These are phyloP conservation scores for Trichoderma breve DNA, from an alignment of 2,329 filamentous ascomycete species.

Conservation along the genomic window DNA sequence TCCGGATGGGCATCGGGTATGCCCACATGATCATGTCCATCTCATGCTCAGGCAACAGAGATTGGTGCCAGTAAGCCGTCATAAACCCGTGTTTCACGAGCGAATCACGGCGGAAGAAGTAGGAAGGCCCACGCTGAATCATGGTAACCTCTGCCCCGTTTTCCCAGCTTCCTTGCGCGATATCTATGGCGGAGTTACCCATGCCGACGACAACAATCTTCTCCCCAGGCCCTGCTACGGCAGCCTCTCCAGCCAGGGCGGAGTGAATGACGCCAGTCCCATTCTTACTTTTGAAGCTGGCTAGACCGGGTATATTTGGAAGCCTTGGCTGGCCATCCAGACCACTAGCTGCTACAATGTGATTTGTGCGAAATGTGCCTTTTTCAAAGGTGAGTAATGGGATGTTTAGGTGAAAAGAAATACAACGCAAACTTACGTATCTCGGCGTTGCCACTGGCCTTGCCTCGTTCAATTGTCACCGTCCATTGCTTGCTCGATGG, in stretches of 20 bases:
- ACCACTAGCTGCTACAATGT: background rate
- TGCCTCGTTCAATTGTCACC: background rate
- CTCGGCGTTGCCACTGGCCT: background rate
- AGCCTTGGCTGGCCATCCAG: background rate
- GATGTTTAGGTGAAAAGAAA: background rate
- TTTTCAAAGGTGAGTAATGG: background rate
- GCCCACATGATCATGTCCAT: background rate
- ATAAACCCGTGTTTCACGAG: background rate
- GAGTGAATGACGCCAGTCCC: background rate
- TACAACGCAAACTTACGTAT: background rate
- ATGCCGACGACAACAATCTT: background rate
- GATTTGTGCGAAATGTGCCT: background rate
- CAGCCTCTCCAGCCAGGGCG: background rate
- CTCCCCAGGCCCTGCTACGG: background rate
- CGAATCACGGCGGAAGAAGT: background rate
- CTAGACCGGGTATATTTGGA: background rate
- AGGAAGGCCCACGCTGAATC: background rate
- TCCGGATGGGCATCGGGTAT: background rate
- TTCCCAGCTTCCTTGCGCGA: background rate
- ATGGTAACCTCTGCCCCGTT: background rate
- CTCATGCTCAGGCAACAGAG: background rate
- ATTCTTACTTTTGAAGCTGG: background rate
- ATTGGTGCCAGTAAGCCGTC: background rate
- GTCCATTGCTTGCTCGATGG: background rate
- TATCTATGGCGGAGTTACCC: background rate